Evolutionary conservation across 371 early-diverging fungal species (phyloP).

Genomic region (Vairimorpha necatrix): DNA sequence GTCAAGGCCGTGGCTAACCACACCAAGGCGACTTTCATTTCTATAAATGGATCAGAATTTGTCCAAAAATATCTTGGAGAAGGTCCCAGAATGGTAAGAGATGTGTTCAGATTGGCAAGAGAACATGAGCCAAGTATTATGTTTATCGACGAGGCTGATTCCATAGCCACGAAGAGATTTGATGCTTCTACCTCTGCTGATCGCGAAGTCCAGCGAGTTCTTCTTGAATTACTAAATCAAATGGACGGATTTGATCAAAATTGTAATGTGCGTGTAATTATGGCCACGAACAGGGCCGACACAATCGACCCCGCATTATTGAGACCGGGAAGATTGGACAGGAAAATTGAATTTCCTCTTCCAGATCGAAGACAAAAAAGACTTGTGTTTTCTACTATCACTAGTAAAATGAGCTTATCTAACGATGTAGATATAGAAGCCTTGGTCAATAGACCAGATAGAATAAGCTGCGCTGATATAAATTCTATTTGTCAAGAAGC

Average conservation of each 20-base stretch:
- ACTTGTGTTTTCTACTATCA: constrained; percentile 89
- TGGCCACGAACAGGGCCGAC: constrained; percentile 98
- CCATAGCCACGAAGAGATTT: constrained; percentile 93
- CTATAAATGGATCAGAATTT: constrained; percentile 87
- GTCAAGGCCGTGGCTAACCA: constrained; percentile 95
- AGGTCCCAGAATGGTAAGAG: constrained; percentile 70
- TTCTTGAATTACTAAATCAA: constrained; percentile 94
- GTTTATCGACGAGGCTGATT: constrained; percentile 96
- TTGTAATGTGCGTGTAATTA: constrained; percentile 97
- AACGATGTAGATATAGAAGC: constrained; percentile 97
- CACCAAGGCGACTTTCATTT: constrained; percentile 72
- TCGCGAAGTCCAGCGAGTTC: constrained; percentile 96
- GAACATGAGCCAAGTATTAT: constrained; percentile 79
- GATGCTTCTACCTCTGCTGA: constrained; percentile 99
- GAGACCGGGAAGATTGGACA: constrained; percentile 89
- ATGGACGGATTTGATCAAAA: constrained; percentile 99
- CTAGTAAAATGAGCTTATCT: constrained; percentile 90
- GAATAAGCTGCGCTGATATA: constrained; percentile 93
- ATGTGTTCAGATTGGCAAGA: constrained; percentile 68
- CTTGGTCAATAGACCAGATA: constrained; percentile 92
- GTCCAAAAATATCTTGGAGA: constrained; percentile 86
- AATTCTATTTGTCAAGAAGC: constrained; percentile 98
- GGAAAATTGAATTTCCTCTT: constrained; percentile 82
- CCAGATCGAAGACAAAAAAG: constrained; percentile 98
- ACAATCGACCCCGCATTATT: constrained; percentile 88